Conservation (phyloP, 208 protist species). For the Leishmania aethiopica region DNA sequence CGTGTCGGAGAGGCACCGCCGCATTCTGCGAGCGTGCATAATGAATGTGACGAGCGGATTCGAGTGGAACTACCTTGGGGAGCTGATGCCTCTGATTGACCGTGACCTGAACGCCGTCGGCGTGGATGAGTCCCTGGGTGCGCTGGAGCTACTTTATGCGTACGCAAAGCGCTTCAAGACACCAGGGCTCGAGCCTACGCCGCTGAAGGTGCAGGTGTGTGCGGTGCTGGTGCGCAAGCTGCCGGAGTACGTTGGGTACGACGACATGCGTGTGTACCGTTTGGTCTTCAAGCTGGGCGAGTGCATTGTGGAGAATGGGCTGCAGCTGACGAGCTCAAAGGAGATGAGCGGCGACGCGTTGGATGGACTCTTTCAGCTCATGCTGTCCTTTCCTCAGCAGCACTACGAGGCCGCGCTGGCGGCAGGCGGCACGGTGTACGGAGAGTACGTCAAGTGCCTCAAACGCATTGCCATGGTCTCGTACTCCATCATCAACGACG, state of each 20-base stretch:
- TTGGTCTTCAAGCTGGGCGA: constrained; percentile 82
- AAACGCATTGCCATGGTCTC: constrained; percentile 85
- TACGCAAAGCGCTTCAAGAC: constrained; percentile 81
- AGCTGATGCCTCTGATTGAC: constrained; percentile 66
- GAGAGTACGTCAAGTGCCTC: constrained; percentile 73
- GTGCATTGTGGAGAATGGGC: constrained; percentile 67
- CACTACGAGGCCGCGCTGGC: constrained; percentile 50
- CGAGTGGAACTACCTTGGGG: constrained; percentile 80
- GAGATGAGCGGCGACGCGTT: constrained; percentile 47
- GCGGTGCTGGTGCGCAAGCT: constrained; percentile 48
- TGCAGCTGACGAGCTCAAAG: constrained; percentile 49
- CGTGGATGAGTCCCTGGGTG: constrained; percentile 37
- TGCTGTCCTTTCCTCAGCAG: constrained; percentile 63
- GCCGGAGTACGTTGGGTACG: constrained; percentile 61
- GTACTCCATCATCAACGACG: constrained; percentile 76
- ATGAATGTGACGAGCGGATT: constrained; percentile 70
- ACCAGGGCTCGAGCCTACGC: constrained; percentile 42
- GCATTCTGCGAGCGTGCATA: constrained; percentile 63
- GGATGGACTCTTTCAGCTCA: constrained; percentile 65
- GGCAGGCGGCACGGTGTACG: constrained; percentile 57
- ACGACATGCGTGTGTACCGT: constrained; percentile 71
- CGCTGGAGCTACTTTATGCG: constrained; percentile 76
- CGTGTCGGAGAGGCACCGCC: constrained; percentile 62
- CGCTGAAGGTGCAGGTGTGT: constrained; percentile 54
- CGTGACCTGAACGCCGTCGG: constrained; percentile 19